These are phyloP conservation scores for Phaeolepiota aurea DNA, from an alignment of 768 basidiomycete genomes.

Conservation along the genomic window DNA sequence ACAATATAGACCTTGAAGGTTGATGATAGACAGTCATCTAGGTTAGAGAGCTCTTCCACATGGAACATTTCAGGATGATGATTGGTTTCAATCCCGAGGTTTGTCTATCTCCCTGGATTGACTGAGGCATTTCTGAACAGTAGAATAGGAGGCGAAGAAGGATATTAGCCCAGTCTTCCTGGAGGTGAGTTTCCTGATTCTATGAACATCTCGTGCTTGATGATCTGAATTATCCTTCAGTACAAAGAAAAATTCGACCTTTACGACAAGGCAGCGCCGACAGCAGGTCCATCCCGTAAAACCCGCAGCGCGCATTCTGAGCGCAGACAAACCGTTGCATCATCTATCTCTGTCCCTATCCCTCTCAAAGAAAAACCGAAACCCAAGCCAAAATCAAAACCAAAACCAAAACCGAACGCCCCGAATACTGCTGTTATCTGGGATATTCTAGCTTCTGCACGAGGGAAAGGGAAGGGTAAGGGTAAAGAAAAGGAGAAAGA, in stretches of 20 bases:
- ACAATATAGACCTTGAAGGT: not conserved
- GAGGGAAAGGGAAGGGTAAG: not conserved
- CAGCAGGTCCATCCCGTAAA: slow-evolving; percentile 42
- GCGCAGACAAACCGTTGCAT: slow-evolving; percentile 35
- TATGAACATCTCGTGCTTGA: slow-evolving; percentile 5
- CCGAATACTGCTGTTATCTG: not conserved
- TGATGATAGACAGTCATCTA: slow-evolving; percentile 19
- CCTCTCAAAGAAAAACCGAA: not conserved
- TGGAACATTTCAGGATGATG: slow-evolving; percentile 74
- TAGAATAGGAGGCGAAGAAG: slow-evolving; percentile 53
- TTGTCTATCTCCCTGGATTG: slow-evolving; percentile 11
- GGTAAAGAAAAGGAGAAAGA: not conserved
- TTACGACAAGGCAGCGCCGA: slow-evolving; percentile 33
- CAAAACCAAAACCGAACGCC: too few relatives aligned
- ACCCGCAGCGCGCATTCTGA: slow-evolving; percentile 55
- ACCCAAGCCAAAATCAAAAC: not conserved
- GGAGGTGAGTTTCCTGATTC: slow-evolving; percentile 39
- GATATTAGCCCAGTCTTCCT: slow-evolving; percentile 69
- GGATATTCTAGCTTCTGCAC: not conserved
- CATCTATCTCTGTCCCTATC: slow-evolving; percentile 16
- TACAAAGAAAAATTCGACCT: slow-evolving; percentile 60
- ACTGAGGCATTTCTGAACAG: slow-evolving; percentile 5
- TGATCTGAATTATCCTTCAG: slow-evolving; percentile 21
- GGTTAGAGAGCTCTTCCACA: slow-evolving; percentile 85
- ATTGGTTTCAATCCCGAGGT: slow-evolving; percentile 73